Conservation (phyloP, 1,139 yeast species). For the Geotrichum phurueaensis region DNA sequence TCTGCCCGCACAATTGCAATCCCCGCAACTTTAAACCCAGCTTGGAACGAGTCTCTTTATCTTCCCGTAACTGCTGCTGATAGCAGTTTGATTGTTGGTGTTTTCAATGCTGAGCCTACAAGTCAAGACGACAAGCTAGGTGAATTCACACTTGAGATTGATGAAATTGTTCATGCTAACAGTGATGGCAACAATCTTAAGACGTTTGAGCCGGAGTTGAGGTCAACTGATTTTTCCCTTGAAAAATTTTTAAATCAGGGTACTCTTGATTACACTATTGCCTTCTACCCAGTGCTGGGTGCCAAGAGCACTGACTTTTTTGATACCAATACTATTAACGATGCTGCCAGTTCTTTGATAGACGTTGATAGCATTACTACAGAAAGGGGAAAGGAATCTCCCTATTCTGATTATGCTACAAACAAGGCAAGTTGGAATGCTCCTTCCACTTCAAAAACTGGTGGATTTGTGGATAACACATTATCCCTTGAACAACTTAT, state of each 20-base stretch:
- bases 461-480: background rate
- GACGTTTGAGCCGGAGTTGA: background rate
- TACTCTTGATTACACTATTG: background rate
- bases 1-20: background rate
- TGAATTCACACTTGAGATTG: background rate
- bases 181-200: background rate
- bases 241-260: background rate
- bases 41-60: background rate
- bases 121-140: background rate
- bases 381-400: too few species aligned
- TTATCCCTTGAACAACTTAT: background rate
- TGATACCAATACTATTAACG: background rate
- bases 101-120: background rate
- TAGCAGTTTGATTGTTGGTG: background rate
- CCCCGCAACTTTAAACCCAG: background rate
- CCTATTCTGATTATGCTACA: too few species aligned
- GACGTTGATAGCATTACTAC: background rate
- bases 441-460: background rate
- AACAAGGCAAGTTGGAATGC: too few species aligned
- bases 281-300: background rate
- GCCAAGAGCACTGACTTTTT: background rate
- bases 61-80: background rate
- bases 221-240: background rate
- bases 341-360: background rate
- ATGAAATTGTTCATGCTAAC: background rate